Evolutionary conservation across 176 grass and related monocot genomes (phyloP), one percentile per base, ranked within the genome.

Genomic region (Alopecurus myosuroides): DNA sequence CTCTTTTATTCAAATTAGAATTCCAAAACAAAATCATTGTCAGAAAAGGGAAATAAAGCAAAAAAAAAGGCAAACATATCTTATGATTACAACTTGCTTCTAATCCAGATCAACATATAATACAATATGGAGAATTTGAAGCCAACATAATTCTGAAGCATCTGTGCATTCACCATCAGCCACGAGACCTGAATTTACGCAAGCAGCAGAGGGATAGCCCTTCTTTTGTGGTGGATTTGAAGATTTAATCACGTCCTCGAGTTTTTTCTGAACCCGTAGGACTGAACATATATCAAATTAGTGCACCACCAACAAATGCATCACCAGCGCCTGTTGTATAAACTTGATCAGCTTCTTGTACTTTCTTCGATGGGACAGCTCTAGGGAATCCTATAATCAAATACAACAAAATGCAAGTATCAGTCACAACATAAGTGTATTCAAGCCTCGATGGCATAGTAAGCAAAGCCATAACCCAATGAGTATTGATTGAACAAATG

Each of bases 261-360:
- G 88, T 49, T 78, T 92, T 74, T 88, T 85, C 83, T 97, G 88
- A 81, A 94, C 88, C 94, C 94, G 68, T 85, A 85, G 29, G 45
- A 88, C 10, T 11, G 26, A 84, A 31, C 57, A 80, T 25, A 19
- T 13, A 81, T 70, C 75, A 68, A 60, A 46, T 67, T 33, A 58
- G 70, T 70, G 29, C 67, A 46, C 46, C 57, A 44, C 94, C 92
- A 40, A 92, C 77, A 6, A 97, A 97, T 9, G 94, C 94, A 85
- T 97, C 94, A 66, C 94, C 92, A 11, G 94, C 94, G 2, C 94
- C 90, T 29, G 94, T 97, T 56, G 94, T 92, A 67, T 97, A 92
- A 37, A 97, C 92, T 79, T 97, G 94, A n/a, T n/a, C n/a, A n/a
- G n/a, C n/a, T n/a, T n/a, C n/a, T 70, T 86, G 61, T 79, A 97